Evolutionary conservation across 208 protist species (phyloP).

Genomic region (Trypanosoma avium): DNA sequence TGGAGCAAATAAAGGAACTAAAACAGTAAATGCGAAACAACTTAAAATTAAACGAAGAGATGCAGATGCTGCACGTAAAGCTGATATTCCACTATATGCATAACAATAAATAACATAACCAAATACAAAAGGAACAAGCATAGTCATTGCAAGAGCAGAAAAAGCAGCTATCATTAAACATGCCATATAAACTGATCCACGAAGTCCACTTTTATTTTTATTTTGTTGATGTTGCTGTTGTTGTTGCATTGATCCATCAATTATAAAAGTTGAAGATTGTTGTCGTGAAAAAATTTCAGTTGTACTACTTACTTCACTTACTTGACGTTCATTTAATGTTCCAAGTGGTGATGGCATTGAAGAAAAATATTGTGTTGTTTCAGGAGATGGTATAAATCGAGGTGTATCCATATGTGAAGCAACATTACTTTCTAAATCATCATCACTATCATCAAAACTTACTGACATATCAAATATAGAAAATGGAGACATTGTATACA

Average conservation of each 20-base stretch:
- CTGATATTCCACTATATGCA: constrained; percentile 37
- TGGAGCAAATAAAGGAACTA: constrained; percentile 46
- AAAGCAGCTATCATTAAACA: constrained; percentile 20
- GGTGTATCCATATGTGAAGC: neutral
- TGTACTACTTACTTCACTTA: constrained; percentile 5
- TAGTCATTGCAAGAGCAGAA: constrained; percentile 41
- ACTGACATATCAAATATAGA: constrained; percentile 30
- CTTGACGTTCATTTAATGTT: neutral
- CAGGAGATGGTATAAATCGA: neutral
- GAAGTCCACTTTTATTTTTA: neutral
- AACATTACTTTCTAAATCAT: neutral
- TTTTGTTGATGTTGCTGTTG: no score
- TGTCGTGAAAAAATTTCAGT: neutral
- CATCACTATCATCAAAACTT: constrained; percentile 32
- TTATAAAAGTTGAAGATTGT: no score
- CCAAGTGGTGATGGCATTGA: neutral
- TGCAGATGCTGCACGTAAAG: constrained; percentile 25
- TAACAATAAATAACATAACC: constrained; percentile 43
- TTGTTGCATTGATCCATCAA: neutral
- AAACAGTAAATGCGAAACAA: constrained; percentile 42
- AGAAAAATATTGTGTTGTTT: neutral
- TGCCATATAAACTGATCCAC: constrained; percentile 10
- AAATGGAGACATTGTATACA: constrained; percentile 35
- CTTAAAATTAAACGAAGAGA: constrained; percentile 37
- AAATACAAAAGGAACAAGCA: constrained; percentile 51